phyloP scores from a whole-genome alignment of 1,284 basidiomycete species.

The Afroboletus lepidellus region DNA sequence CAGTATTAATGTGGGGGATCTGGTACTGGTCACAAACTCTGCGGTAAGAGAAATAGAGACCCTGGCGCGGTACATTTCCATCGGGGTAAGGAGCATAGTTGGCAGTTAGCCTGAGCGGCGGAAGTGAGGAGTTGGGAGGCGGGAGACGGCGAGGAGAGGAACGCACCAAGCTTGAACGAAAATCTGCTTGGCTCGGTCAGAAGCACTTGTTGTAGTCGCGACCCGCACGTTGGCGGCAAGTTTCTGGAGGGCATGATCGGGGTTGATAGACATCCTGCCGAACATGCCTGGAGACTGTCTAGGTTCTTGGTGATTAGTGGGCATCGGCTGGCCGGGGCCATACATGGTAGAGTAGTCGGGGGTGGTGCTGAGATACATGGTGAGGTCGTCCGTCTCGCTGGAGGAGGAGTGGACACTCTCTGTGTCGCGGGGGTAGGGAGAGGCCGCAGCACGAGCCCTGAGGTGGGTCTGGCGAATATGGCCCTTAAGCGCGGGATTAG shows the following conservation, averaged over 20 bases:
- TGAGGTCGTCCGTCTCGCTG: slow-evolving; percentile 79
- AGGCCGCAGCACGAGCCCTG: slow-evolving; percentile 72
- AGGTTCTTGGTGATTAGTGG: slow-evolving; percentile 53
- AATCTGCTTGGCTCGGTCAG: slow-evolving; percentile 85
- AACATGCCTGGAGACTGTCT: slow-evolving; percentile 68
- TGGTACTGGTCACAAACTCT: slow-evolving; percentile 87
- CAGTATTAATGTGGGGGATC: slow-evolving; percentile 91
- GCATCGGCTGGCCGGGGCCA: slow-evolving; percentile 47
- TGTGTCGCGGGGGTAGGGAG: slow-evolving; percentile 78
- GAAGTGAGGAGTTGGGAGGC: slow-evolving; percentile 18
- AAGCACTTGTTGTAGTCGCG: slow-evolving; percentile 84
- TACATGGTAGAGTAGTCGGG: slow-evolving; percentile 65
- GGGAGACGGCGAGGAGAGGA: slow-evolving; percentile 6
- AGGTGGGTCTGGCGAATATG: slow-evolving; percentile 72
- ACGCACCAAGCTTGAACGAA: slow-evolving; percentile 85
- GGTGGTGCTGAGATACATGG: slow-evolving; percentile 64
- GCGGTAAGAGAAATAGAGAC: slow-evolving; percentile 89
- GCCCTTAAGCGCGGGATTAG: slow-evolving; percentile 68
- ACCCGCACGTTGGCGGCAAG: slow-evolving; percentile 82
- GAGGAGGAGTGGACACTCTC: slow-evolving; percentile 84
- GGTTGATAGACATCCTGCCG: slow-evolving; percentile 68
- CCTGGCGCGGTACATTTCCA: slow-evolving; percentile 84
- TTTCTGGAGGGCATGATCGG: slow-evolving; percentile 79
- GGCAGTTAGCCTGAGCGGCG: slow-evolving; percentile 66
- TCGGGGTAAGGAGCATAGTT: slow-evolving; percentile 90